Base-by-base conservation (phyloP, 768 basidiomycete genomes). In the Trametes punicea region DNA sequence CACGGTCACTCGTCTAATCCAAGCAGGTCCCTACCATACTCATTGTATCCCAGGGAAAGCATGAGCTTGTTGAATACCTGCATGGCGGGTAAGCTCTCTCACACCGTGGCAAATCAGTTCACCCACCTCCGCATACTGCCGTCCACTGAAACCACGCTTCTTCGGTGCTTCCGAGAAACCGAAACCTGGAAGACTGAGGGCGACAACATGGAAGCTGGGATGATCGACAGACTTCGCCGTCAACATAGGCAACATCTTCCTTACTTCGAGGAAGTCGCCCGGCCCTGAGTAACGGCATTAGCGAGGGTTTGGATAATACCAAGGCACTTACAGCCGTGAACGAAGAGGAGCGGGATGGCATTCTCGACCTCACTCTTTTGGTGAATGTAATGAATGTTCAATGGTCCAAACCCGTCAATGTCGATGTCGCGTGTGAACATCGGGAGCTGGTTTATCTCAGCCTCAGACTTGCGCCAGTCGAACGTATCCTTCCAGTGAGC, bases 161-260 rank as follows among this genome's bases (percentile, higher is more conserved):
- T 65, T 78, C 0, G 81, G 77, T 0, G 77, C 80, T 34, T 81
- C 75, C 0, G 84, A 85, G 65, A 84, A 85, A 0, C 82, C 83
- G 64, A 69, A 86, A 0, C 81, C 82, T 10, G 84, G 85, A 10
- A 85, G 61, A 60, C 82, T 79, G 40, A 77, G 59, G 0, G 78
- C 79, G 0, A 87, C 81, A 20, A 87, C 81, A 56, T 86, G 81
- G 64, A 87, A 86, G 41, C 74, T 79, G 1, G 82, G 83, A 4
- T 78, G 72, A 0, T 72, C 67, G 1, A 70, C 52, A 1, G 74
- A 71, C 0, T 68, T 63, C 18, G 73, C 65, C 0, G 75, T 71
- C 57, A 87, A 68, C 3, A 83, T 62, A 3, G 82, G 80, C 2
- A 87, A 65, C 4, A 86, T 69, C 69, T 84, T 85, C 44, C 70